Evolutionary conservation across 2,329 filamentous ascomycete genomes (phyloP).

Genomic region (Trichoderma sp.): DNA sequence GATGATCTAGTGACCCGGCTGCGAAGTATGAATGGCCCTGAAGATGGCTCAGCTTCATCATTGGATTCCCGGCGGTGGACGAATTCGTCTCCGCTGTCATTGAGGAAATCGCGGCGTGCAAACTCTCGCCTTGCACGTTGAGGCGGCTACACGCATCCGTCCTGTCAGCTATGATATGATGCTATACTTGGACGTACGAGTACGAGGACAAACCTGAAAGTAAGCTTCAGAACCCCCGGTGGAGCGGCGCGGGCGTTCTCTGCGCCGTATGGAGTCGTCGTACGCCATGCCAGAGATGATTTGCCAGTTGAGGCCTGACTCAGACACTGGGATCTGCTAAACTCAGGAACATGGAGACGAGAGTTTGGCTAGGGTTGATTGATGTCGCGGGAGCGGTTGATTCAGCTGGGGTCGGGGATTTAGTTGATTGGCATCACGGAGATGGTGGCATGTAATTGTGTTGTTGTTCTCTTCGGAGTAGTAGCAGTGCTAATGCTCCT

Average conservation of each 20-base stretch:
- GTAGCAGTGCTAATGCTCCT: neutral
- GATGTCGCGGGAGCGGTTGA: neutral
- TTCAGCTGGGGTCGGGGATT: neutral
- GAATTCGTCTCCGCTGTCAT: neutral
- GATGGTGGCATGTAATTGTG: neutral
- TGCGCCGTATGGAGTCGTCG: constrained; percentile 4
- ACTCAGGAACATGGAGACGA: constrained; percentile 2
- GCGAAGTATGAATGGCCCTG: neutral
- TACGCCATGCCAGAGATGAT: neutral
- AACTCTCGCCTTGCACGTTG: neutral
- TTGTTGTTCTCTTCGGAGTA: neutral
- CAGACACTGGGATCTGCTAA: neutral
- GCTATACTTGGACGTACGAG: neutral
- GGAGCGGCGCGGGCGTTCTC: constrained; percentile 11
- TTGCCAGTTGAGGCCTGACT: neutral
- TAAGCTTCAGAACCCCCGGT: neutral
- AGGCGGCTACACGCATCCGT: neutral
- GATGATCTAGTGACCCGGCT: neutral
- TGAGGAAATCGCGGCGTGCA: neutral
- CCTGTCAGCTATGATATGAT: neutral
- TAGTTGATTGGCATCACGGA: neutral
- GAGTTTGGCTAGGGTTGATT: neutral
- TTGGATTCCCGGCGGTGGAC: neutral
- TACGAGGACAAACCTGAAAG: neutral
- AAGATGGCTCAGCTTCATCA: neutral